phyloP scores from a whole-genome alignment of 176 grass and related monocot species.

The Lolium multiflorum region DNA sequence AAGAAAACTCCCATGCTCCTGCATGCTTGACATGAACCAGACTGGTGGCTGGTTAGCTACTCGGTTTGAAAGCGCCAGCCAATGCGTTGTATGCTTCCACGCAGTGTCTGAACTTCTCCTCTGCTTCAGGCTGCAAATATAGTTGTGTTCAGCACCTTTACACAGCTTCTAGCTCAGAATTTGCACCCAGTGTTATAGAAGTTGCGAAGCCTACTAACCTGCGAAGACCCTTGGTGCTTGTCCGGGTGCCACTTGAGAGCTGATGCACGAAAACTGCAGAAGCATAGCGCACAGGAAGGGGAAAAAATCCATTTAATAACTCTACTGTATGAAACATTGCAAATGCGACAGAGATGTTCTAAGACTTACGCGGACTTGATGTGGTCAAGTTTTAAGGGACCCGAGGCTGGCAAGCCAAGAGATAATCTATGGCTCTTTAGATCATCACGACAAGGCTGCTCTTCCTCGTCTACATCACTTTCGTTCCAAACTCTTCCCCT shows the following conservation, averaged over 20 bases:
- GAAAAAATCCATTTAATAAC: not conserved
- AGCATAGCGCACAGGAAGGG: too few species aligned
- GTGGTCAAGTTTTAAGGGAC: constrained; percentile 68
- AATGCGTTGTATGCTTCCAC: constrained; percentile 66
- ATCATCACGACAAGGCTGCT: constrained; percentile 36
- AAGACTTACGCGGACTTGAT: constrained; percentile 85
- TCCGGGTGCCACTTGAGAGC: constrained; percentile 97
- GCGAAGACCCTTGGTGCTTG: constrained; percentile 81
- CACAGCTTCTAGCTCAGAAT: not conserved
- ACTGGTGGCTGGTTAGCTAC: constrained; percentile 7
- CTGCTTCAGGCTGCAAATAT: constrained; percentile 53
- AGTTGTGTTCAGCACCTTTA: not conserved
- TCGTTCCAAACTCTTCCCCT: constrained; percentile 67
- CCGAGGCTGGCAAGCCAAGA: constrained; percentile 71
- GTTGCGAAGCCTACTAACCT: constrained; percentile 43
- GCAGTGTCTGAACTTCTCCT: constrained; percentile 71
- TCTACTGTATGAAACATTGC: not conserved
- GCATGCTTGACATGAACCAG: not conserved
- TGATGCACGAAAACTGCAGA: constrained; percentile 65
- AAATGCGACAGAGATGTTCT: constrained; percentile 31
- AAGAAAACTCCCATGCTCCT: not conserved
- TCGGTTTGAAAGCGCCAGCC: constrained; percentile 41
- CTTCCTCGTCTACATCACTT: constrained; percentile 84
- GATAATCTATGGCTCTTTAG: constrained; percentile 57
- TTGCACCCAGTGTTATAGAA: too few species aligned